Evolutionary conservation across 2,329 filamentous ascomycete species (phyloP).

Genomic region (Penicillium sp.): DNA sequence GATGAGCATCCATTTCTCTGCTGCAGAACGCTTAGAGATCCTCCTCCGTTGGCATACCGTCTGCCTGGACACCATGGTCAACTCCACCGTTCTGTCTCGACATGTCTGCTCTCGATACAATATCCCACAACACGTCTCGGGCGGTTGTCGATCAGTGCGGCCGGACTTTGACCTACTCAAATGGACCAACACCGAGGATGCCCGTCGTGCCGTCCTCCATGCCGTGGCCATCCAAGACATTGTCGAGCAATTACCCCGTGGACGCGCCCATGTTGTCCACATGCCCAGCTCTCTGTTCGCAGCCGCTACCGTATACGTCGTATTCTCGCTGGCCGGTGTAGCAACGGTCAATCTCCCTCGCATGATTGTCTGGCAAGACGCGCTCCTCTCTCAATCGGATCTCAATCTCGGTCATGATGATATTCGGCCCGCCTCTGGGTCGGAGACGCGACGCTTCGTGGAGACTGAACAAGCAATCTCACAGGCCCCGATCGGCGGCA

Average conservation of each 20-base stretch:
- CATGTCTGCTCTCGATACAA: conserved; percentile 48
- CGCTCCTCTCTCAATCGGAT: conserved; percentile 41
- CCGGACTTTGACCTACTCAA: conserved; percentile 45
- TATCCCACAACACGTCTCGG: conserved; percentile 50
- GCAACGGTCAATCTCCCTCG: conserved; percentile 48
- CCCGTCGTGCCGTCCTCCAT: conserved; percentile 50
- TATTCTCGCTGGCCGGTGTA: conserved; percentile 48
- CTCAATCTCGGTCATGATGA: conserved; percentile 37
- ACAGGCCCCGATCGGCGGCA: conserved; percentile 30
- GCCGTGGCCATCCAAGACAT: conserved; percentile 56
- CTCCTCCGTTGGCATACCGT: conserved; percentile 55
- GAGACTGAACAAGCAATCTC: conserved; percentile 34
- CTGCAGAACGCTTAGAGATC: conserved; percentile 48
- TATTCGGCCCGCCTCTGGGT: conserved; percentile 32
- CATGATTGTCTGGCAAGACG: conserved; percentile 51
- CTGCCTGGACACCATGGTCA: conserved; percentile 51
- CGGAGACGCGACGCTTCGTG: conserved; percentile 49
- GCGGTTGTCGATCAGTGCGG: conserved; percentile 35
- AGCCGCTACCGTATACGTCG: conserved; percentile 51
- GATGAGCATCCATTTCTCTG: conserved; percentile 44
- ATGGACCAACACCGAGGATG: conserved; percentile 49
- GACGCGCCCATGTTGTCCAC: conserved; percentile 53
- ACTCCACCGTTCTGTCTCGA: conserved; percentile 49
- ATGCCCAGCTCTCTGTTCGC: conserved; percentile 55
- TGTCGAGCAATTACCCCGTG: conserved; percentile 52